Base-by-base conservation (phyloP, 139 green algal species). In the Tetratostichococcus sp. region DNA sequence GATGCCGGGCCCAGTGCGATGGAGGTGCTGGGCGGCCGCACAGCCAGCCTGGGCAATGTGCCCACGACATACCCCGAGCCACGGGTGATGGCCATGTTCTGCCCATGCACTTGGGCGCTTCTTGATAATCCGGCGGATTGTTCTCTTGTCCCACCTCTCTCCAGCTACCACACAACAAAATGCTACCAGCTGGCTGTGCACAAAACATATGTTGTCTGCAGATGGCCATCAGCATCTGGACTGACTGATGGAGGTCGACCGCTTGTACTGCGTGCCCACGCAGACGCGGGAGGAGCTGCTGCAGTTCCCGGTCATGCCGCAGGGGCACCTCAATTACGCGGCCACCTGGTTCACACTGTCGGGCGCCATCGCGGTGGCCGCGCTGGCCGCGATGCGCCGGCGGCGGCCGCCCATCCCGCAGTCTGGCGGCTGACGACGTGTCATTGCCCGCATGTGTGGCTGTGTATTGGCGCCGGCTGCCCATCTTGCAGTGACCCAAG, bases 311-410 rank as follows among this genome's bases (percentile, higher is more conserved):
- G 88, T 93, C 17, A 93, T 85, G 76, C 88, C 88, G 4, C 25
- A 69, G 0, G 88, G 93, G 67, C 88, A 93, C 77, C 65, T 91
- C n/a, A 91, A 92, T 58, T 93, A 93, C 71, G 86, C 88, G 0
- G 30, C 79, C 34, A 93, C 86, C 1, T 91, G 88, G 88, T 91
- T 83, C 67, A 71, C 78, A 2, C 72, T 90, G 67, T 82, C 75
- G 1, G 80, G 57, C 19, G 75, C 74, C 58, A 89, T 78, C 26
- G 66, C 67, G 5, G 32, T 43, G 19, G 35, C 88, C 69, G 85
- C 82, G 1, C 43, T 76, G 26, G 76, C 80, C 73, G 80, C 76
- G 1, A 59, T 84, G n/a, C 76, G 73, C 28, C 62, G 30, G 26
- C 62, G 62, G 26, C 62, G 62, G n/a, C 28, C 3, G 62, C 62